These are phyloP conservation scores for Beauveria bassiana DNA, from an alignment of 2,329 filamentous ascomycete species.

Conservation along the genomic window DNA sequence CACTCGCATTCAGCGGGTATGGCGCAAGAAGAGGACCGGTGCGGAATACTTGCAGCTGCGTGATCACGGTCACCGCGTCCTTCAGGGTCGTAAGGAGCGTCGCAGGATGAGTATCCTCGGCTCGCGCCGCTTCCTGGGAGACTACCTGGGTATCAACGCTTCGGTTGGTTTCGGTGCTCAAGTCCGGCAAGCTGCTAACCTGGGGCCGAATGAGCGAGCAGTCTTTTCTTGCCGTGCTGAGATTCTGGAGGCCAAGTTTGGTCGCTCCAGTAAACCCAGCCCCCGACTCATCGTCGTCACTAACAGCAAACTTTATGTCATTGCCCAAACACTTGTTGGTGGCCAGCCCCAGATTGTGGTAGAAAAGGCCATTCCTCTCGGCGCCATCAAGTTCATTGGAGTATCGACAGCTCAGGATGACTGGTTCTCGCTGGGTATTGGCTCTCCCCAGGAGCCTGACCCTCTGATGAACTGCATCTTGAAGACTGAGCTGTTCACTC, in stretches of 20 bases:
- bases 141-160: slow-evolving; percentile 87
- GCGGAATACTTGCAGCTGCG: slow-evolving; percentile 82
- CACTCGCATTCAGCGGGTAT: slow-evolving; percentile 89
- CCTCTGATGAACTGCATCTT: slow-evolving; percentile 89
- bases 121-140: slow-evolving; percentile 85
- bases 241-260: slow-evolving; percentile 86
- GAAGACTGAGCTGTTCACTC: slow-evolving; percentile 96
- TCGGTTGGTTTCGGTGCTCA: slow-evolving; percentile 71
- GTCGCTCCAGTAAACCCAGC: slow-evolving; percentile 88
- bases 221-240: slow-evolving; percentile 91
- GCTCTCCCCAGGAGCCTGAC: slow-evolving; percentile 86
- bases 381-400: slow-evolving; percentile 81
- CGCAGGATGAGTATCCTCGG: slow-evolving; percentile 85
- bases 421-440: slow-evolving; percentile 90
- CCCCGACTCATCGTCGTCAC: slow-evolving; percentile 81
- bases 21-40: slow-evolving; percentile 86
- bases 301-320: slow-evolving; percentile 77
- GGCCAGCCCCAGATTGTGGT: slow-evolving; percentile 72
- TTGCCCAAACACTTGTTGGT: slow-evolving; percentile 77
- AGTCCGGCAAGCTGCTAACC: slow-evolving; percentile 65
- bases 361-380: slow-evolving; percentile 75
- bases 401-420: slow-evolving; percentile 80
- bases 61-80: slow-evolving; percentile 76
- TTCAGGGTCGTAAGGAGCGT: slow-evolving; percentile 82
- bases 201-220: slow-evolving; percentile 64